Percentiles rank a stretch among this genome's conserved stretches.
phyloP scores from a whole-genome alignment of 2,329 filamentous ascomycete species.

The Fusarium chlamydosporum region DNA sequence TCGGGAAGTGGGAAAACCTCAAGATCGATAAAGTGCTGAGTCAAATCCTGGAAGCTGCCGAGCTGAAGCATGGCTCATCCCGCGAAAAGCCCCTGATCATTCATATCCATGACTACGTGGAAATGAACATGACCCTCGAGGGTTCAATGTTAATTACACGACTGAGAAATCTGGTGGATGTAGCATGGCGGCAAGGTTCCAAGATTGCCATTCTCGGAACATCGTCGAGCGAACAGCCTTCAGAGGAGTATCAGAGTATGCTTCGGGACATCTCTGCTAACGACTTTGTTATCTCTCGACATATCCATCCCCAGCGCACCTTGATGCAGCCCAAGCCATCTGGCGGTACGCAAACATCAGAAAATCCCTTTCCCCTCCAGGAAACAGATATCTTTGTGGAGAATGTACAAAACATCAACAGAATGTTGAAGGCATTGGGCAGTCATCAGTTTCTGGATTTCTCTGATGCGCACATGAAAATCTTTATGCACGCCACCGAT shows the following conservation, averaged over 20 bases:
- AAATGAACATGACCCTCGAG: slow-evolving; percentile 77
- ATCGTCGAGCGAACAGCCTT: slow-evolving; percentile 69
- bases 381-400: slow-evolving; percentile 60
- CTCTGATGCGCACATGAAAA: slow-evolving; percentile 47
- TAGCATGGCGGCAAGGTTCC: slow-evolving; percentile 77
- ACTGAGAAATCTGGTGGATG: slow-evolving; percentile 79
- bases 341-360: slow-evolving; percentile 38
- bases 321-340: slow-evolving; percentile 50
- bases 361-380: slow-evolving; percentile 50
- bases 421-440: slow-evolving; percentile 61
- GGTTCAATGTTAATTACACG: slow-evolving; percentile 78
- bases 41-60: slow-evolving; percentile 66
- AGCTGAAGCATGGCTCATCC: slow-evolving; percentile 53
- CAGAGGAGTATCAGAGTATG: slow-evolving; percentile 59
- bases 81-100: slow-evolving; percentile 73
- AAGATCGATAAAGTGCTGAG: slow-evolving; percentile 72
- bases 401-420: slow-evolving; percentile 63
- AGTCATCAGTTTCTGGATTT: slow-evolving; percentile 45
- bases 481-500: slow-evolving; percentile 49
- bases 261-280: slow-evolving; percentile 58
- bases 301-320: slow-evolving; percentile 49
- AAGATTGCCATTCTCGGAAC: slow-evolving; percentile 86
- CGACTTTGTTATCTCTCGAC: slow-evolving; percentile 59
- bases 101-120: slow-evolving; percentile 84
- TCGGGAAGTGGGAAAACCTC: slow-evolving; percentile 70